These are phyloP conservation scores for Mycena filopes DNA, from an alignment of 768 basidiomycete species.

Conservation along the genomic window DNA sequence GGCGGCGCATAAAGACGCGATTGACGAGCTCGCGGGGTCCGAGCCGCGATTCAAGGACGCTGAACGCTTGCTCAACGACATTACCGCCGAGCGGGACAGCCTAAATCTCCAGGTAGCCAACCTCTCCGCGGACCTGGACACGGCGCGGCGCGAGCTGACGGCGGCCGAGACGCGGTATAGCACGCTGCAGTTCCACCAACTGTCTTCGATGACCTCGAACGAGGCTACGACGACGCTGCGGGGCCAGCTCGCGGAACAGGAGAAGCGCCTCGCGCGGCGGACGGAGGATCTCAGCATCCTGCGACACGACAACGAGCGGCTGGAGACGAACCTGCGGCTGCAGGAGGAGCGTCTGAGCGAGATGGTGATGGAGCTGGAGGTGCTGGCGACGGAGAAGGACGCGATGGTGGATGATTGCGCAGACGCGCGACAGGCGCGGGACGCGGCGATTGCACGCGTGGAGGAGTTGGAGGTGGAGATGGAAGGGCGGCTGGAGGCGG, in stretches of 20 bases:
- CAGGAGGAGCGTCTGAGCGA: conserved; percentile 81
- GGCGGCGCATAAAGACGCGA: conserved; percentile 45
- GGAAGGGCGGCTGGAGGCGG: conserved; percentile 38
- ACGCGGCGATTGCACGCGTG: conserved; percentile 64
- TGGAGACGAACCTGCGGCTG: conserved; percentile 79
- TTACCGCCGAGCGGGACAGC: conserved; percentile 75
- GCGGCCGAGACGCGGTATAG: conserved; percentile 71
- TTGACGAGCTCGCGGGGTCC: conserved; percentile 51
- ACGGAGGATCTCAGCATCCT: conserved; percentile 83
- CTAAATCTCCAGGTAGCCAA: conserved; percentile 73
- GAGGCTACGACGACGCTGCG: conserved; percentile 66
- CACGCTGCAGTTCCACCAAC: conserved; percentile 71
- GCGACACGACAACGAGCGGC: conserved; percentile 80
- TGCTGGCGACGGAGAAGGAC: conserved; percentile 71
- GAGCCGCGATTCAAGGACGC: conserved; percentile 57
- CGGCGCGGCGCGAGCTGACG: conserved; percentile 62
- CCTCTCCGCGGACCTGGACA: conserved; percentile 66
- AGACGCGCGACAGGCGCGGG: conserved; percentile 77
- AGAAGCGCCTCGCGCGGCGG: conserved; percentile 68
- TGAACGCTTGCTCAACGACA: conserved; percentile 59
- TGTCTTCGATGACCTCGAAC: conserved; percentile 68
- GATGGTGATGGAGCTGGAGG: conserved; percentile 76
- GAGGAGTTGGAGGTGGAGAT: conserved; percentile 74
- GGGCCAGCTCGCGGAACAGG: conserved; percentile 75
- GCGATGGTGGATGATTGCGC: conserved; percentile 90